Evolutionary conservation across 805 yeast genomes (phyloP), one percentile per base, ranked within the genome.

Genomic region (Zygotorulaspora danielsina): DNA sequence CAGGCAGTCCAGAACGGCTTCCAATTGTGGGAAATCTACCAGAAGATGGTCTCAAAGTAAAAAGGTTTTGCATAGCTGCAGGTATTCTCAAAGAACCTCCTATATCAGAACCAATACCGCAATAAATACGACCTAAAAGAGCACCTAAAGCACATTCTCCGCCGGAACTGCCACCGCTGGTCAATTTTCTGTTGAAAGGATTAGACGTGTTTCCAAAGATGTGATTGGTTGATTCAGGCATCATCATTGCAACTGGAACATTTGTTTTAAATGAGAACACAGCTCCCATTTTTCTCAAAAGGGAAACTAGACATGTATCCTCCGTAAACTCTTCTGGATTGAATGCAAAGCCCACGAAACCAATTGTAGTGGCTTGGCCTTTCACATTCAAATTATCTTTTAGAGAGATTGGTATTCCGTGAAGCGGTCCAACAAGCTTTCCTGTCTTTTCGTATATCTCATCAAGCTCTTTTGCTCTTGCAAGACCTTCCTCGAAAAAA

Each of bases 1-100:
- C 86, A 39, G 71, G 69, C 51, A 77, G 75, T 32, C 73, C 65
- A 33, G 80, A 63, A 45, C 79, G 65, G 46, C 75, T 73, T 37
- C 54, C 36, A 30, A 41, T 25, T 36, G 56, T 42, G 2, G 76
- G 62, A 32, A 77, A 63, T 56, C 86, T 70, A 55, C 73, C 72
- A 2, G 77, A 64, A 6, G 81, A 65, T 20, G 84, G 83, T 53
- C 82, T 73, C 43, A 80, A 58, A 13, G 85, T 84, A 52, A 66
- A 75, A 34, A 71, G 54, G 22, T 83, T 82, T 32, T 74, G 67
- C 54, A 72, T 78, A 0, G 84, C 83, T 25, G 83, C 80, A 3
- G 87, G 87, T 8, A 70, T 73, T 45, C 87, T 68, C 38, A 81
- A 75, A 6, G 81, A 73, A 1, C 87, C 87, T 41, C 87, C 87